These are phyloP conservation scores for Saprolegnia parasitica DNA, from an alignment of 352 stramenopile genomes.

Conservation along the genomic window DNA sequence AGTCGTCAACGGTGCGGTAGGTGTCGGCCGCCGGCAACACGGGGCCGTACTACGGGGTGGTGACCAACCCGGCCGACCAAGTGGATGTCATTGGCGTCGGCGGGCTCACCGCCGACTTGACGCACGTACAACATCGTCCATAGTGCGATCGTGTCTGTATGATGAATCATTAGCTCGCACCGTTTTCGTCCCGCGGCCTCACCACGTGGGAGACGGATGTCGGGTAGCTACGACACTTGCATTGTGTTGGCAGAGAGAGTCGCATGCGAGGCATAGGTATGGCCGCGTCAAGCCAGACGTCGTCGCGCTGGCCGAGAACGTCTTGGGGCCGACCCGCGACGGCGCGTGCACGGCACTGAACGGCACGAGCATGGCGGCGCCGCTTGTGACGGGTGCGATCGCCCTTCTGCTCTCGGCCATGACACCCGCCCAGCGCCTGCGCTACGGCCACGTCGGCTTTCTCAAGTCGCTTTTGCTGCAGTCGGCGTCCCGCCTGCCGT, in stretches of 20 bases:
- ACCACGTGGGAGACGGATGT: conserved; percentile 82
- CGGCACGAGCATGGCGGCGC: conserved; percentile 79
- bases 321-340: conserved; percentile 52
- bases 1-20: too few relatives aligned
- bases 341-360: conserved; percentile 58
- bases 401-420: conserved; percentile 67
- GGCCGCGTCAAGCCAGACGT: conserved; percentile 84
- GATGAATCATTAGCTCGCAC: conserved; percentile 54
- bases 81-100: conserved; percentile 81
- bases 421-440: conserved; percentile 39
- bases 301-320: conserved; percentile 58
- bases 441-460: conserved; percentile 31
- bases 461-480: conserved; percentile 64
- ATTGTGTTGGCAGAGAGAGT: background rate
- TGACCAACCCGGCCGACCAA: conserved; percentile 83
- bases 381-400: conserved; percentile 73
- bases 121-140: too few relatives aligned
- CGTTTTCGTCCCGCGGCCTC: conserved; percentile 81
- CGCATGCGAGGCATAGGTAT: conserved; percentile 29
- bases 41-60: conserved; percentile 74
- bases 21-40: conserved; percentile 82
- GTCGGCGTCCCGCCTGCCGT: conserved; percentile 45
- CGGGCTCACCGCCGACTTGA: conserved; percentile 43
- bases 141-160: too few relatives aligned
- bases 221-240: too few relatives aligned